A percentile compares a stretch with the other conserved stretches of the same genome.
Conservation (phyloP, 805 yeast genomes). For the Wickerhamomyces canadensis region DNA sequence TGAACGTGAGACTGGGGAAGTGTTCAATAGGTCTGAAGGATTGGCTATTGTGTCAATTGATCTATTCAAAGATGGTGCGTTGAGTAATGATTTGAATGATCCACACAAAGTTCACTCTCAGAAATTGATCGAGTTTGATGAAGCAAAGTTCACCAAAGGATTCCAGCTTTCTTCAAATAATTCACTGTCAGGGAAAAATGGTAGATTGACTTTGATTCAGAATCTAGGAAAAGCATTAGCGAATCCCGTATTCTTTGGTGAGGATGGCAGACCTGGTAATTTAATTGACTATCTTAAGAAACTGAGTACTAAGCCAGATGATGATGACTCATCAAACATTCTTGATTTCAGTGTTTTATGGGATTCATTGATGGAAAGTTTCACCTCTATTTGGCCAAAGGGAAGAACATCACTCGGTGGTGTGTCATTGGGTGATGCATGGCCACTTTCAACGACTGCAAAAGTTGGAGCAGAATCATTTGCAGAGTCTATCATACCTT, state of each 20-base stretch:
- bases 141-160: slow-evolving; percentile 31
- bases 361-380: slow-evolving; percentile 50
- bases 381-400: slow-evolving; percentile 56
- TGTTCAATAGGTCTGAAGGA: slow-evolving; percentile 50
- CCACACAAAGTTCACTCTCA: slow-evolving; percentile 40
- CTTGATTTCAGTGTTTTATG: slow-evolving; percentile 45
- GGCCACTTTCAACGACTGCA: slow-evolving; percentile 39
- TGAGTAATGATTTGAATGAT: slow-evolving; percentile 32
- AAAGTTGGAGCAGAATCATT: slow-evolving; percentile 15
- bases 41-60: slow-evolving; percentile 55
- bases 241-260: slow-evolving; percentile 39
- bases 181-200: slow-evolving; percentile 49
- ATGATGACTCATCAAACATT: slow-evolving; percentile 11
- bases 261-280: slow-evolving; percentile 46
- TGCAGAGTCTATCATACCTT: slow-evolving; percentile 45
- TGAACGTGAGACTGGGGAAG: slow-evolving; percentile 30
- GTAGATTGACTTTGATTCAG: slow-evolving; percentile 42
- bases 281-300: slow-evolving; percentile 42
- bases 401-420: slow-evolving; percentile 49
- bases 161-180: slow-evolving; percentile 45
- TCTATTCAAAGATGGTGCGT: slow-evolving; percentile 44
- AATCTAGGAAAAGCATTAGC: slow-evolving; percentile 44
- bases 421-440: slow-evolving; percentile 55
- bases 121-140: slow-evolving; percentile 31
- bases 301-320: slow-evolving; percentile 7